Evolutionary conservation across 179 eudicot genomes (phyloP), one percentile per base, ranked within the genome.

Genomic region (Beta macrorhiza): DNA sequence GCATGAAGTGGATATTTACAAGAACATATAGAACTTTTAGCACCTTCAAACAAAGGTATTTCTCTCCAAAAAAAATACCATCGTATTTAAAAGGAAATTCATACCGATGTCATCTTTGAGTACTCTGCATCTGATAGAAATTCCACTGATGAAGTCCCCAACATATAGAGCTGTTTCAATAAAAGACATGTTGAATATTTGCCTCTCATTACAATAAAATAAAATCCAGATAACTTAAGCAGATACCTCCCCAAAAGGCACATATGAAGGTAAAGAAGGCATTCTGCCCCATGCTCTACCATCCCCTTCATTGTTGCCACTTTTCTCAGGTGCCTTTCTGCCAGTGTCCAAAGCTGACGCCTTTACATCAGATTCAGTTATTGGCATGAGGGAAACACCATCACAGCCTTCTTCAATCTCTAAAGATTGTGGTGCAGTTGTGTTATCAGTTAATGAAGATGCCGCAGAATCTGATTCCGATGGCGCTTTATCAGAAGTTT

Each of bases 181-280:
- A 62, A 74, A 57, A 67, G 8, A 52, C 5, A 61, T 20, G 78
- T 55, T 22, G 14, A 76, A 73, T 37, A 71, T 17, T 51, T 56
- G 53, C 58, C 58, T 20, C 84, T 64, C 65, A 77, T 72, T 8
- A 53, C 13, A 62, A 58, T 45, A 15, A 77, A 20, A 29, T n/a
- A 78, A 22, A 67, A 53, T 65, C 73, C 32, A 77, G 32, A 80
- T 29, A 78, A 68, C 17, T 25, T 29, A 76, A 82, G 72, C 22
- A 79, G 37, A 72, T 91, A 96, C 99, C 97, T 96, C 93, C 52
- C 99, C 99, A 86, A 96, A 96, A 37, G 99, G 99, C 44, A 96
- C 97, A 86, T 96, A 96, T 44, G 94, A 94, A 78, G 99, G 99
- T 80, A 96, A 89, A 78, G 87, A 88, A 78, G 99, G 97, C 85